phyloP scores from a whole-genome alignment of 768 basidiomycete genomes.

The Rhizopogon rudus region DNA sequence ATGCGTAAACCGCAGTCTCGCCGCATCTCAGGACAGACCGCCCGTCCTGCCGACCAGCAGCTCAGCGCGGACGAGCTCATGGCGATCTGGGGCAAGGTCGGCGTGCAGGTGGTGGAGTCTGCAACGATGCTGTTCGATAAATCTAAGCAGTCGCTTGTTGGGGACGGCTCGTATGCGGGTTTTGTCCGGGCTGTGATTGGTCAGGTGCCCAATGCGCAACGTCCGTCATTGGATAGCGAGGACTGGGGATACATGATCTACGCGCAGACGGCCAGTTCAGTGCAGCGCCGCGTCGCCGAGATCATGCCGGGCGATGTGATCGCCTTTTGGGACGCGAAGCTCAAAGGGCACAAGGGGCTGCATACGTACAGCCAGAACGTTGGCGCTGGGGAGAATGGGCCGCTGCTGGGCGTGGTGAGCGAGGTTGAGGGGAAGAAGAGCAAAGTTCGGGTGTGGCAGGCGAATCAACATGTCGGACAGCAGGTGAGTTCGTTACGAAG shows the following conservation, averaged over 20 bases:
- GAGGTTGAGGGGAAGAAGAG: constrained; percentile 87
- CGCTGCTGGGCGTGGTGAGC: constrained; percentile 67
- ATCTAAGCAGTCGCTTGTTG: constrained; percentile 73
- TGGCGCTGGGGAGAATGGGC: constrained; percentile 43
- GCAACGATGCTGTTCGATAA: constrained; percentile 67
- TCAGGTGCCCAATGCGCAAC: constrained; percentile 59
- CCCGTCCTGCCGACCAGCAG: constrained; percentile 27
- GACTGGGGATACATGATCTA: constrained; percentile 76
- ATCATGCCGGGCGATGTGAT: constrained; percentile 86
- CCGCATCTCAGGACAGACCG: constrained; percentile 7
- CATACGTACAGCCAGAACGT: constrained; percentile 62
- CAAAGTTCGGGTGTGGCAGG: constrained; percentile 82
- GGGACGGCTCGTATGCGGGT: constrained; percentile 80
- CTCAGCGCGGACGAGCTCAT: constrained; percentile 63
- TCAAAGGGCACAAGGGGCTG: constrained; percentile 79
- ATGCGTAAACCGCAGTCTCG: constrained; percentile 9
- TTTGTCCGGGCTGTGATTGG: constrained; percentile 66
- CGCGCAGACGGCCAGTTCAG: constrained; percentile 57
- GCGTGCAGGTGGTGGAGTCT: constrained; percentile 66
- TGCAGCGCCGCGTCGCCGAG: constrained; percentile 72
- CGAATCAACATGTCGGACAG: constrained; percentile 80
- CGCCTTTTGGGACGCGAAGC: constrained; percentile 65
- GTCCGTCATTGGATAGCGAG: constrained; percentile 22
- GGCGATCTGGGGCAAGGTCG: constrained; percentile 66
- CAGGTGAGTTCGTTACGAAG: constrained; percentile 47